phyloP scores from a whole-genome alignment of 2,329 filamentous ascomycete genomes.

The Alternaria angustiovoidea region DNA sequence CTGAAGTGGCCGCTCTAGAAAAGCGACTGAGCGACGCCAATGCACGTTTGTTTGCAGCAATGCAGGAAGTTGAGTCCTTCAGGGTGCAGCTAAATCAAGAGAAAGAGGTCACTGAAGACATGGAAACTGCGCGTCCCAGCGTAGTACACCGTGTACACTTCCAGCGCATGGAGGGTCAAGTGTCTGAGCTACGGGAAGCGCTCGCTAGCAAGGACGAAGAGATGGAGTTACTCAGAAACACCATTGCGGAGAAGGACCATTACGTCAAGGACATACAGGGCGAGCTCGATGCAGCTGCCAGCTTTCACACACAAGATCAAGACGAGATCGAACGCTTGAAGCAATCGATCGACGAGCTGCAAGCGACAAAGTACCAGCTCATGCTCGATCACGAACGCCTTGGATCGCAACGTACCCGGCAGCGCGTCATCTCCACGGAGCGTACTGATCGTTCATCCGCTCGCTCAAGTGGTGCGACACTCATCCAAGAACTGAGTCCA shows the following conservation, averaged over 20 bases:
- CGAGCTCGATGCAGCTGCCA: constrained; percentile 26
- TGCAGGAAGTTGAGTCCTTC: constrained; percentile 36
- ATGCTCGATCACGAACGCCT: constrained; percentile 45
- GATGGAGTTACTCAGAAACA: constrained; percentile 26
- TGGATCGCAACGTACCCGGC: constrained; percentile 32
- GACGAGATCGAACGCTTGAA: constrained; percentile 40
- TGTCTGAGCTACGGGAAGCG: constrained; percentile 35
- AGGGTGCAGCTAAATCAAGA: constrained; percentile 37
- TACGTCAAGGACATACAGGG: constrained; percentile 30
- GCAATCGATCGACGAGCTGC: constrained; percentile 31
- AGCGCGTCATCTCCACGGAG: constrained; percentile 31
- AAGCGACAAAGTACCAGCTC: constrained; percentile 41
- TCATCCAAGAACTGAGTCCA: constrained; percentile 37
- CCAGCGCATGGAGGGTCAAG: constrained; percentile 43
- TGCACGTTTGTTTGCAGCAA: constrained; percentile 32
- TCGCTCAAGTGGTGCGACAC: constrained; percentile 44
- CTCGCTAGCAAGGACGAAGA: constrained; percentile 34
- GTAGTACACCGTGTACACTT: constrained; percentile 46
- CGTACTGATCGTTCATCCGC: constrained; percentile 31
- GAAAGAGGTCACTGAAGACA: constrained; percentile 38
- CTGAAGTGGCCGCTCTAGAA: constrained; percentile 38
- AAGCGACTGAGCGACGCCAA: constrained; percentile 44
- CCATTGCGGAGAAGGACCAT: constrained; percentile 26
- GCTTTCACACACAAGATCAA: constrained; percentile 29
- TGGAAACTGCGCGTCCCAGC: constrained; percentile 42